Evolutionary conservation across 2,329 filamentous ascomycete species (phyloP).

Genomic region (Colletotrichum tofieldiae): DNA sequence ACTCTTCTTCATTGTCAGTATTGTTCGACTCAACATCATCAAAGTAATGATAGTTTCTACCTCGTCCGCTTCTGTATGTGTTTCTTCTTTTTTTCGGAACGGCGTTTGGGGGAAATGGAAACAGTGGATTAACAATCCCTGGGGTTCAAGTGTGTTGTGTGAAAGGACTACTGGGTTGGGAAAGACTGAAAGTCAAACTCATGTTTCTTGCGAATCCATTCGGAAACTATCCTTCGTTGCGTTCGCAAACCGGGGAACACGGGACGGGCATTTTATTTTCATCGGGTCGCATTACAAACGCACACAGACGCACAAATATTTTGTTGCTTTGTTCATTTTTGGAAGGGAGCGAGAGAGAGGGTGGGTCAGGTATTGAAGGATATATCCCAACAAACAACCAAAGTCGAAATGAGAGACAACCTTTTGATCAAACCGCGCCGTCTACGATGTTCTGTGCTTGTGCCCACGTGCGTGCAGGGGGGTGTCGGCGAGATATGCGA

Average conservation of each 20-base stretch:
- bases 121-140: conserved; percentile 18
- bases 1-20: conserved; percentile 36
- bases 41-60: conserved; percentile 40
- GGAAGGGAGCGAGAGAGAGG: background rate
- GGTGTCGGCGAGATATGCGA: background rate
- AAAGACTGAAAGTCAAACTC: background rate
- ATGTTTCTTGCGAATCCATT: background rate
- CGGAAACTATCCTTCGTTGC: background rate
- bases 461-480: background rate
- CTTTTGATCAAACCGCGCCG: background rate
- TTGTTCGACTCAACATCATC: conserved; percentile 33
- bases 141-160: conserved; percentile 2
- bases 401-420: conserved; percentile 6
- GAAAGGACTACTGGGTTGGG: conserved; percentile 3
- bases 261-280: conserved; percentile 10
- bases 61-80: background rate
- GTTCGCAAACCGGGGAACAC: conserved; percentile 16
- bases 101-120: conserved; percentile 21
- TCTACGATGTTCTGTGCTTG: background rate
- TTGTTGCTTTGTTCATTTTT: background rate
- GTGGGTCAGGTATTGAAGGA: conserved; percentile 4
- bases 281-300: background rate
- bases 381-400: conserved; percentile 7
- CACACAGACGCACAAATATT: background rate
- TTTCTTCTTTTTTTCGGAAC: background rate